Evolutionary conservation across 2,329 filamentous ascomycete genomes (phyloP), one percentile per base, ranked within the genome.

Genomic region (Hymenoscyphus salicellus): DNA sequence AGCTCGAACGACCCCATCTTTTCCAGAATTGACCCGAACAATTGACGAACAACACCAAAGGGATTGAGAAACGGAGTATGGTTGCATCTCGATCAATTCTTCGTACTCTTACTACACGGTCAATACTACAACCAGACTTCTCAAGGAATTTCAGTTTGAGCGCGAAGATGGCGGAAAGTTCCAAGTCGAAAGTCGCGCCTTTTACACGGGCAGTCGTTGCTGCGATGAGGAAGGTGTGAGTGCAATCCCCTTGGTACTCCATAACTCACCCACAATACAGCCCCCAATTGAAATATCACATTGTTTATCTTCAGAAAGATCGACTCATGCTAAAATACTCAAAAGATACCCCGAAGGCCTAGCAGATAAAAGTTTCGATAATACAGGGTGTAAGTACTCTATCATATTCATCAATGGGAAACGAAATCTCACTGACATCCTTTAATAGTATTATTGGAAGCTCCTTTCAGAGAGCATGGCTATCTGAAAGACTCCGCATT

Each of bases 321-420:
- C 4, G 36, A 38, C 14, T 11, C 20, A 14, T 52, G n/a, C 46
- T 52, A 66, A 62, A 43, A 23, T 17, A 41, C 46, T 23, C 49
- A 62, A 64, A 68, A 95, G 93, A 65, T 99, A 97, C 75, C 95
- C 95, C 0, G 92, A 96, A 75, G 87, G 87, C 66, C 82, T 97
- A 52, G 95, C 95, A 10, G 95, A 98, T 75, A 89, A 89, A 71
- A 88, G 90, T 69, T 99, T 93, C 84, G 95, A 99, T 77, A 99
- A 99, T 75, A 97, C 96, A n/a, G 95, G 95, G 62, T 77, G 85
- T 86, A 75, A 60, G 73, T 65, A 52, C 20, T 26, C 1, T 26
- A 20, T 14, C 46, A 16, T 52, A 43, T 26, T 36, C 26, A 55
- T 1, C n/a, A 7, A 52, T 10, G 32, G 14, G 26, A 23, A 23